phyloP scores from a whole-genome alignment of 192 early-diverging fungal genomes.

The Coemansia sp. region DNA sequence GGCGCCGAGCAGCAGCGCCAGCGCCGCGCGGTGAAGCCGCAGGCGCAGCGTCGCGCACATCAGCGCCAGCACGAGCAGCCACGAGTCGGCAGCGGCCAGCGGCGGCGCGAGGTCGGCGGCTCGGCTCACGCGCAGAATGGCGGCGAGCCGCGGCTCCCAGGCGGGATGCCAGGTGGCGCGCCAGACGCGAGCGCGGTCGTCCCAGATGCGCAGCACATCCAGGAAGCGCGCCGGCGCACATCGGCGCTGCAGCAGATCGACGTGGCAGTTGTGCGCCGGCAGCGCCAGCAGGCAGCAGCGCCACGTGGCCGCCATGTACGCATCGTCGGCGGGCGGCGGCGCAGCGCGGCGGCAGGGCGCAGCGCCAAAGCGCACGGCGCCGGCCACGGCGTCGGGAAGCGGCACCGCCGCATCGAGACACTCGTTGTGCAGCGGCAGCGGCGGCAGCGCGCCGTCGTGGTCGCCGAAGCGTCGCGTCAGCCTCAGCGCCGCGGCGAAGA shows the following conservation, averaged over 20 bases:
- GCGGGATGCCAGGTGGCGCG: conserved; percentile 21
- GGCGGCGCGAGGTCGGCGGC: not conserved
- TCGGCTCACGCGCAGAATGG: not conserved
- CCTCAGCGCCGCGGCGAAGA: conserved; percentile 29
- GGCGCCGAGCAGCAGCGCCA: conserved; percentile 17
- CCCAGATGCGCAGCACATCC: conserved; percentile 22
- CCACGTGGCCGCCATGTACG: conserved; percentile 26
- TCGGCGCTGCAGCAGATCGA: conserved; percentile 14
- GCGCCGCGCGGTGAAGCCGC: conserved; percentile 23
- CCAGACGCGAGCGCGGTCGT: conserved; percentile 15
- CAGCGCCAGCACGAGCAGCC: conserved; percentile 20
- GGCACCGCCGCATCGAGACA: conserved; percentile 37
- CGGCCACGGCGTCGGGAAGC: not conserved
- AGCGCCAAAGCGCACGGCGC: conserved; percentile 13
- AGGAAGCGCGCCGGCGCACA: conserved; percentile 11
- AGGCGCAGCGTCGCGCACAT: conserved; percentile 29
- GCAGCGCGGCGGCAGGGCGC: conserved; percentile 3
- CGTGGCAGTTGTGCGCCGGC: conserved; percentile 26
- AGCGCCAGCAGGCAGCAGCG: conserved; percentile 20
- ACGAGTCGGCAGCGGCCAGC: conserved; percentile 4
- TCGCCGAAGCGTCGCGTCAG: conserved; percentile 11
- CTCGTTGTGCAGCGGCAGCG: conserved; percentile 34
- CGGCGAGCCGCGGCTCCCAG: conserved; percentile 26
- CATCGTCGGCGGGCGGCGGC: not conserved
- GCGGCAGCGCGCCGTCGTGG: conserved; percentile 7